phyloP scores from a whole-genome alignment of 345 rosid genomes.

The Dovyalis caffra region DNA sequence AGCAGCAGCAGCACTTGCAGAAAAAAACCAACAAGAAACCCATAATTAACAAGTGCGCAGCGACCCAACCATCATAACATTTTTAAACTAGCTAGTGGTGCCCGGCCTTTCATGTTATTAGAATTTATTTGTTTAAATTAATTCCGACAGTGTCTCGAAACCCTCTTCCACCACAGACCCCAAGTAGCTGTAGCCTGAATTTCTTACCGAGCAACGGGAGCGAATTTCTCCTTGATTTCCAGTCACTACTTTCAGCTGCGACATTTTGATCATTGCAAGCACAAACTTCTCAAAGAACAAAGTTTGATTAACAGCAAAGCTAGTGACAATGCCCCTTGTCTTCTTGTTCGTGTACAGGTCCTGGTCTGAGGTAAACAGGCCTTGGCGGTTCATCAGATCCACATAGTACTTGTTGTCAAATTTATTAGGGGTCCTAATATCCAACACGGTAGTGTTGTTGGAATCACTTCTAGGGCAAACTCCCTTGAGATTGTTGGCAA shows the following conservation, averaged over 20 bases:
- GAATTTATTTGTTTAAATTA: neutral
- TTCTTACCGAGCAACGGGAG: slow-evolving; percentile 65
- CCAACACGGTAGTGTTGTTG: slow-evolving; percentile 47
- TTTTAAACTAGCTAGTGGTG: neutral
- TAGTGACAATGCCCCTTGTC: slow-evolving; percentile 57
- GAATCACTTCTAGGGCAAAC: slow-evolving; percentile 49
- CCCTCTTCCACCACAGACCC: slow-evolving; percentile 48
- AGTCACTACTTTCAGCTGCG: slow-evolving; percentile 58
- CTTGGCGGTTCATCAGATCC: slow-evolving; percentile 76
- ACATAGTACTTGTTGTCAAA: slow-evolving; percentile 89
- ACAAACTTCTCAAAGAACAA: slow-evolving; percentile 68
- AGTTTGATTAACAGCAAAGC: slow-evolving; percentile 54
- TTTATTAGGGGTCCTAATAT: slow-evolving; percentile 58
- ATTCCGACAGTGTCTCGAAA: slow-evolving; percentile 34
- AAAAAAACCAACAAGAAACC: neutral
- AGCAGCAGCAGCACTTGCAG: neutral
- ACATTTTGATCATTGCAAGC: slow-evolving; percentile 67
- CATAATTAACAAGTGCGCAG: neutral
- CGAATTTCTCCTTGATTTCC: slow-evolving; percentile 73
- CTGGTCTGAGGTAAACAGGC: slow-evolving; percentile 84
- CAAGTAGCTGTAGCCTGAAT: slow-evolving; percentile 38
- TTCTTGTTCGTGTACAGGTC: slow-evolving; percentile 57
- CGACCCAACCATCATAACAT: neutral
- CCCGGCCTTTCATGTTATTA: neutral
- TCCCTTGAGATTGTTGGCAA: slow-evolving; percentile 50